Evolutionary conservation across 495 filamentous ascomycete genomes (phyloP).

Genomic region (Penicillium waksmanii): DNA sequence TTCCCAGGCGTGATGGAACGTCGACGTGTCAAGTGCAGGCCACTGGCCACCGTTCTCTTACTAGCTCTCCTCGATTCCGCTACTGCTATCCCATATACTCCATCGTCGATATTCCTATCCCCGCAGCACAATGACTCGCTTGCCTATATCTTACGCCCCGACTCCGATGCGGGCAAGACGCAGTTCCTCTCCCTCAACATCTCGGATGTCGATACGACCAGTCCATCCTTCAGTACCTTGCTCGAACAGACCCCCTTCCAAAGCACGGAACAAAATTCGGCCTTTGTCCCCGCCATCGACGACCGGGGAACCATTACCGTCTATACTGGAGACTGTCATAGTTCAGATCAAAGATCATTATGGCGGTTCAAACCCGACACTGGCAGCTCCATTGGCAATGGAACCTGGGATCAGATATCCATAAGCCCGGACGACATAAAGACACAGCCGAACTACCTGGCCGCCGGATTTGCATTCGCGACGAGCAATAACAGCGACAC

Average conservation of each 20-base stretch:
- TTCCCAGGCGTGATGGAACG: slow-evolving; percentile 26
- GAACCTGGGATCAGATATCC: slow-evolving; percentile 55
- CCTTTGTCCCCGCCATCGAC: slow-evolving; percentile 68
- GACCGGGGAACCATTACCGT: slow-evolving; percentile 68
- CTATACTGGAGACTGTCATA: slow-evolving; percentile 68
- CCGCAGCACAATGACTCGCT: slow-evolving; percentile 49
- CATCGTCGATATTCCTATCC: slow-evolving; percentile 67
- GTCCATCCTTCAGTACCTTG: slow-evolving; percentile 58
- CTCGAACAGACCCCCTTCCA: slow-evolving; percentile 70
- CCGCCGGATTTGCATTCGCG: slow-evolving; percentile 69
- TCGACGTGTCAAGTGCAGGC: slow-evolving; percentile 21
- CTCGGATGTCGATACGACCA: slow-evolving; percentile 55
- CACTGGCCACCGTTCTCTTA: slow-evolving; percentile 23
- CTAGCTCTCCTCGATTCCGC: slow-evolving; percentile 22
- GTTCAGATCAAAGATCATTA: slow-evolving; percentile 40
- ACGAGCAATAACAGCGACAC: slow-evolving; percentile 51
- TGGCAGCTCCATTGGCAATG: slow-evolving; percentile 48
- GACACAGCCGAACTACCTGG: slow-evolving; percentile 65
- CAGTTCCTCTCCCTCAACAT: slow-evolving; percentile 68
- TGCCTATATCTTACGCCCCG: slow-evolving; percentile 64
- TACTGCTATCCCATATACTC: slow-evolving; percentile 70
- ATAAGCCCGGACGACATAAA: slow-evolving; percentile 32
- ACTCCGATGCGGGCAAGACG: slow-evolving; percentile 40
- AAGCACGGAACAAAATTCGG: slow-evolving; percentile 36
- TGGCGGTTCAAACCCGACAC: slow-evolving; percentile 59